These are phyloP conservation scores for Plasmodiophora brassicae DNA, from an alignment of 208 protist species.

Conservation along the genomic window DNA sequence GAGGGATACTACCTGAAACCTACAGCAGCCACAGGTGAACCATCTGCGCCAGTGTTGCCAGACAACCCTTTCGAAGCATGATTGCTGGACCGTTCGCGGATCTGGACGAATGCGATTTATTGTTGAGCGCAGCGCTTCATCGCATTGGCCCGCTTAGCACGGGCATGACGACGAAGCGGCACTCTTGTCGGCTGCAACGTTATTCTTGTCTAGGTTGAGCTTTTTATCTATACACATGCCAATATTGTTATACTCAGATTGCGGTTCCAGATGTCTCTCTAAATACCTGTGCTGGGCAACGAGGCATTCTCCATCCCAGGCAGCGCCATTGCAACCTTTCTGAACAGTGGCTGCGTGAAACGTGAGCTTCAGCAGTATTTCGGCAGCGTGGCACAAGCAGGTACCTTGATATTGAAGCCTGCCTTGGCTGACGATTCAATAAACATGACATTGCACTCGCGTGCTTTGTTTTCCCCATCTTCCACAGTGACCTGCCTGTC, in stretches of 20 bases:
- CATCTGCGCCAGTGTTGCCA: neutral
- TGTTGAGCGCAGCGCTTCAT: too few species aligned
- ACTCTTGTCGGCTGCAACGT: too few species aligned
- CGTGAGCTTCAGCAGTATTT: neutral
- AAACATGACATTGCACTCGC: slow-evolving; percentile 81
- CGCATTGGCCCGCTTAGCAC: too few species aligned
- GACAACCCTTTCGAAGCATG: too few species aligned
- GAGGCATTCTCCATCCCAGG: neutral
- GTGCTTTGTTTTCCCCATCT: slow-evolving; percentile 79
- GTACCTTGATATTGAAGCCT: slow-evolving; percentile 56
- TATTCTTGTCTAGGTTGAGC: too few species aligned
- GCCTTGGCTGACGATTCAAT: slow-evolving; percentile 87
- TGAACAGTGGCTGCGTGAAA: neutral
- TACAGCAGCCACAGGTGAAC: neutral
- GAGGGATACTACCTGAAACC: neutral
- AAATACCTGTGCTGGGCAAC: too few species aligned
- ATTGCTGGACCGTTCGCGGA: too few species aligned
- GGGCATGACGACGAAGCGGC: too few species aligned
- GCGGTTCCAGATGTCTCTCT: too few species aligned
- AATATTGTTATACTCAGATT: too few species aligned
- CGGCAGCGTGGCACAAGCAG: neutral
- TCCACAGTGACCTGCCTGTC: slow-evolving; percentile 71
- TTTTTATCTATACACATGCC: too few species aligned
- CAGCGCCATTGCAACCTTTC: slow-evolving; percentile 21
- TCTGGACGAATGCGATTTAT: too few species aligned